Conservation (phyloP, 2,329 filamentous ascomycete species). For the Ophiosphaerella korrae region DNA sequence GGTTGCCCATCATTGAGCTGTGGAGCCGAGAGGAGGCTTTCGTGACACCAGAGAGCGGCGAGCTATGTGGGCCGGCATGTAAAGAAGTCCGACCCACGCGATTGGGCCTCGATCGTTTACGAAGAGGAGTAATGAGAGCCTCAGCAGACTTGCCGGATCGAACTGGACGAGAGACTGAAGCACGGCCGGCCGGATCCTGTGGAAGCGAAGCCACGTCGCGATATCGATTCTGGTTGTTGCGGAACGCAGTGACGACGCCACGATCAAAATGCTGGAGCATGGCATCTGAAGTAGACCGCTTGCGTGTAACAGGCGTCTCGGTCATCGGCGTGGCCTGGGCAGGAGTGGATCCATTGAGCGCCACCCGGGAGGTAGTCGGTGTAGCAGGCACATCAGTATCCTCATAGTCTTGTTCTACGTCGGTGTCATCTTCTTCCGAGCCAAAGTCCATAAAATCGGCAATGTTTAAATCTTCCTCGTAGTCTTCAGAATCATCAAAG, state of each 20-base stretch:
- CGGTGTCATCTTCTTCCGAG: conserved; percentile 40
- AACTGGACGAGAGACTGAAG: conserved; percentile 43
- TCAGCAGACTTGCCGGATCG: conserved; percentile 48
- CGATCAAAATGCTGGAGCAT: conserved; percentile 56
- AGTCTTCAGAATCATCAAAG: conserved; percentile 64
- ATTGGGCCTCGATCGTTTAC: conserved; percentile 41
- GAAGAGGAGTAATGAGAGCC: conserved; percentile 46
- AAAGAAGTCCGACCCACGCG: conserved; percentile 30
- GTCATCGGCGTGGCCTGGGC: conserved; percentile 28
- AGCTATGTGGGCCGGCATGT: conserved; percentile 25
- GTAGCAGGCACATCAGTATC: conserved; percentile 45
- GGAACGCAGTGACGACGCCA: conserved; percentile 52
- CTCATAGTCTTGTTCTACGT: conserved; percentile 43
- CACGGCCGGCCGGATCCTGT: conserved; percentile 42
- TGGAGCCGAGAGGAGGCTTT: conserved; percentile 35
- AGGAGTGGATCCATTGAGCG: conserved; percentile 37
- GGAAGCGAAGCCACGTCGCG: conserved; percentile 46
- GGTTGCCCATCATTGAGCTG: conserved; percentile 32
- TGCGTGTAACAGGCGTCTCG: conserved; percentile 32
- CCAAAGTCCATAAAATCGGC: conserved; percentile 48
- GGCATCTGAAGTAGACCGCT: conserved; percentile 38
- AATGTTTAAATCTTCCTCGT: conserved; percentile 56
- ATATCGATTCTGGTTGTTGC: conserved; percentile 47
- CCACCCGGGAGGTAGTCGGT: conserved; percentile 39
- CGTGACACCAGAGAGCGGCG: conserved; percentile 36